Evolutionary conservation across 768 basidiomycete genomes (phyloP), one percentile per base, ranked within the genome.

Genomic region (Leccinum longicurvipes): DNA sequence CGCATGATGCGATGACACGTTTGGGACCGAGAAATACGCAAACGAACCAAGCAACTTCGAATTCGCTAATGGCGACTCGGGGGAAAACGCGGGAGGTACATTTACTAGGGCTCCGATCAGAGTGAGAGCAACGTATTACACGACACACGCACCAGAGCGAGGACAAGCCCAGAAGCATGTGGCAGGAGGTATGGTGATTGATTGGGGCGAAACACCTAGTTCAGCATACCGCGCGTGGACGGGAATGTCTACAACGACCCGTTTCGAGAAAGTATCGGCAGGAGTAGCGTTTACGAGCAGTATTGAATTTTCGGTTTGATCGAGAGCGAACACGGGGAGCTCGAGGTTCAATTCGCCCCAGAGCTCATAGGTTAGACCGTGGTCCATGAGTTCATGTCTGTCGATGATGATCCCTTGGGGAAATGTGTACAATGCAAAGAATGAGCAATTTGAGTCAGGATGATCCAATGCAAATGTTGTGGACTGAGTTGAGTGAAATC

Each of bases 141-240:
- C n/a, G 24, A 8, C 17, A 45, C 24, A 54, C 68, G 32, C 36
- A 73, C 71, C 54, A 32, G 64, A 60, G 19, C 39, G 15, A 34
- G 66, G 58, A 56, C 73, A 74, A 6, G 68, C 67, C 66, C 72
- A 68, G 53, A 76, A 73, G 21, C 68, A 69, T 1, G 56, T 27
- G 5, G 77, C 71, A 21, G 64, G 53, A 4, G 58, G 52, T 25
- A 74, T 51, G 11, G 51, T 27, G 31, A 76, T 63, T 1, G 55
- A 55, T 21, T 64, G 60, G 50, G 60, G 51, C 10, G 61, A 58
- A 19, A 51, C 36, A 14, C 51, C 44, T 36, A 73, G 75, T 44
- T 58, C 53, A 24, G 73, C 73, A 56, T 81, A 81, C 14, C 79
- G 75, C 17, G 71, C 72, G 59, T 81, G 79, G 41, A 81, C 51